Evolutionary conservation across 257 asterid genomes (phyloP), one percentile per base, ranked within the genome.

Genomic region (Craterostigma plantagineum): DNA sequence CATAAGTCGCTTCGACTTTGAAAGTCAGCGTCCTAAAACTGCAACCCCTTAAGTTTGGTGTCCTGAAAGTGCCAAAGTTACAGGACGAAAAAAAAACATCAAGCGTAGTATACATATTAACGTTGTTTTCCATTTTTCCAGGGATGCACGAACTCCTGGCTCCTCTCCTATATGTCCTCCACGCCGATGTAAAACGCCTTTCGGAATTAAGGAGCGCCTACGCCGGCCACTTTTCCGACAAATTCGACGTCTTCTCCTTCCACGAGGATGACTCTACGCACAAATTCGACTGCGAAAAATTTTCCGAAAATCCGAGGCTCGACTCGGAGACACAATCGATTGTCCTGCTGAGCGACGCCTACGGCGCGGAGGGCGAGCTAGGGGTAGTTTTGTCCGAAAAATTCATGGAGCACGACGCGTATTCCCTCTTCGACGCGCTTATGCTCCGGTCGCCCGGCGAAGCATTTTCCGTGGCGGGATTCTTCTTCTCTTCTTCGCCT

Each of bases 111-210:
- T n/a, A n/a, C n/a, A n/a, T n/a, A n/a, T n/a, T n/a, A n/a, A n/a
- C 30, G 30, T 13, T 13, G 34, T 46, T 34, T 44, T 45, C 47
- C 10, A 30, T 14, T 46, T 14, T 64, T 47, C n/a, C 74, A 81
- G 94, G 94, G 18, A 81, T 81, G 94, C 94, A 81, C 62, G 92
- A 81, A 50, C 81, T 81, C 18, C 63, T 81, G 60, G 94, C 94
- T 35, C 94, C 94, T 33, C 60, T 81, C 18, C 54, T 81, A 23
- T 77, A 74, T 49, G 94, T 77, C 52, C 92, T 81, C 42, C 84
- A 78, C 34, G 77, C 59, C 35, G 94, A 81, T 43, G 60, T 68
- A 35, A 69, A 75, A 54, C 73, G 53, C 48, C 77, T 74, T 44
- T 57, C 70, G 3, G 81, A 72, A 75, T 75, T 81, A 45, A 72